Evolutionary conservation across 1,139 yeast species (phyloP), one percentile per base, ranked within the genome.

Genomic region (Geotrichum citri-aurantii): DNA sequence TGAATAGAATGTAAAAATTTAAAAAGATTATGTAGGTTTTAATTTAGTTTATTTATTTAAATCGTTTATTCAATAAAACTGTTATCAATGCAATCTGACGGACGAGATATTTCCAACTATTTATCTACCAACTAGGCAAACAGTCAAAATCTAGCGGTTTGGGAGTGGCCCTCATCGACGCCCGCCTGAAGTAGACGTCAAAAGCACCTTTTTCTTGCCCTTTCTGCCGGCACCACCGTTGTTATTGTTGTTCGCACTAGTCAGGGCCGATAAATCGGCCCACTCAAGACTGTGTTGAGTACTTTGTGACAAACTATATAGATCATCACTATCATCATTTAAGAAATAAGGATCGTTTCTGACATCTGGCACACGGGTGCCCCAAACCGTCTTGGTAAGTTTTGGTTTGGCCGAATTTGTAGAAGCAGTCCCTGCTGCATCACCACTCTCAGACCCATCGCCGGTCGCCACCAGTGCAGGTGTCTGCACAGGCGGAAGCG

Each of bases 151-250:
- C 37, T n/a, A 31, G 17, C 11, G 3, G 37, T 1, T 31, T 31
- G 2, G 14, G n/a, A 31, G 37, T 11, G 2, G 10, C 14, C 6
- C 3, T 44, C 12, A n/a, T 44, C 48, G 46, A 17, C 54, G 48
- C 10, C 55, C 55, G 14, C 65, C 60, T 29, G 57, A 59, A 23
- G 64, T 66, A 8, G 69, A 63, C 56, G 66, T 54, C 17, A 75
- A 64, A 17, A 75, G 74, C 31, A 73, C 69, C 65, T 72, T 72
- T 68, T 77, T 78, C 66, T 77, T 78, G 66, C 77, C 66, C 72
- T 76, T 59, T 68, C 73, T 50, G 54, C 65, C 62, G 8, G 71
- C 70, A 69, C 44, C 14, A 14, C 79, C 77, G 8, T n/a, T 21
- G 33, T 26, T 50, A 10, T 14, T 31, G 14, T 24, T 50, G 19